Conservation (phyloP, 306 rosid species). For the Hippophae rhamnoides region DNA sequence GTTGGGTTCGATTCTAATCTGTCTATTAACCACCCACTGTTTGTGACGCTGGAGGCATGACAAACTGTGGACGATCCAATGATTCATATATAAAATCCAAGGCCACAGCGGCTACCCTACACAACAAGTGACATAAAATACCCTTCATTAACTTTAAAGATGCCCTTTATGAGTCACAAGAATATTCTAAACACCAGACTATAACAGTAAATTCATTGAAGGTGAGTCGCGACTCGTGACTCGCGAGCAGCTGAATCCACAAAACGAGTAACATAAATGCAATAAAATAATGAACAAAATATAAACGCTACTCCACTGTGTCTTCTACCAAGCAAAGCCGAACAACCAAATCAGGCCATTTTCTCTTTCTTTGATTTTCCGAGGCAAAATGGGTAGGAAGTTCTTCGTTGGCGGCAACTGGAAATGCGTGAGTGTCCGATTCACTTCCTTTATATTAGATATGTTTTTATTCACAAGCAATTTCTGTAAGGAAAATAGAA, state of each 20-base stretch:
- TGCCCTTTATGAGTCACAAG: neutral
- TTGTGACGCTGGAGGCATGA: neutral
- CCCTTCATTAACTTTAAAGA: neutral
- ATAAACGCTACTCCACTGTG: neutral
- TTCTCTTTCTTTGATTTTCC: conserved; percentile 10
- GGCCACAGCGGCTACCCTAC: no score
- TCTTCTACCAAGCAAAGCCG: conserved; percentile 5
- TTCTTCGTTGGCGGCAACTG: conserved; percentile 54
- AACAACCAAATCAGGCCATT: neutral
- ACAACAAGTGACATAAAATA: neutral
- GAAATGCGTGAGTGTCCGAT: conserved; percentile 42
- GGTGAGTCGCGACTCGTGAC: neutral
- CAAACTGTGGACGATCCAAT: neutral
- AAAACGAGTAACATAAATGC: neutral
- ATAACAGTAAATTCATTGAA: conserved; percentile 1
- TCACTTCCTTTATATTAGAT: neutral
- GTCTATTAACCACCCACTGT: neutral
- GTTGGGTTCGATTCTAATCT: neutral
- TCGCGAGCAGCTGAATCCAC: neutral
- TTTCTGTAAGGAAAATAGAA: neutral
- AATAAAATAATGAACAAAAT: neutral
- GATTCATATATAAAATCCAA: no score
- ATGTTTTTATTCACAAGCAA: conserved; percentile 3
- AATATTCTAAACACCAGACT: conserved; percentile 12
- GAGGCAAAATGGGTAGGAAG: conserved; percentile 31